Evolutionary conservation across 345 rosid species (phyloP).

Genomic region (Ricinus communis): DNA sequence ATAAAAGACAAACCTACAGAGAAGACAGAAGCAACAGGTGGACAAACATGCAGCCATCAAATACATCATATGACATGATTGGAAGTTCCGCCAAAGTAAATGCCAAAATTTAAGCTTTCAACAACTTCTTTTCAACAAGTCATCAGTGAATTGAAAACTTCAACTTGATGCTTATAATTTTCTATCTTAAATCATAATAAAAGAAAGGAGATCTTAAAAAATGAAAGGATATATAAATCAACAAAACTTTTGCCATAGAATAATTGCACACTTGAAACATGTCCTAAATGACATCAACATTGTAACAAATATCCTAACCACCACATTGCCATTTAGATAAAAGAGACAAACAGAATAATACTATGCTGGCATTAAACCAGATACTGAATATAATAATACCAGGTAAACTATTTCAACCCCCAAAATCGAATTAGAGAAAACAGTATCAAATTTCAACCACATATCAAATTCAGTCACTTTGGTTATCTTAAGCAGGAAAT

Average conservation of each 20-base stretch:
- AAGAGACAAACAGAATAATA: slow-evolving; percentile 2
- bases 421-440: neutral
- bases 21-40: slow-evolving; percentile 31
- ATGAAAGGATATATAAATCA: neutral
- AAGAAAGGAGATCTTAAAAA: neutral
- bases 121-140: neutral
- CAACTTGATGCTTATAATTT: neutral
- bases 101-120: neutral
- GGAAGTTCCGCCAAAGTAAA: neutral
- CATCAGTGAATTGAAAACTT: neutral
- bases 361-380: neutral
- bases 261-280: neutral
- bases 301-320: slow-evolving; percentile 14
- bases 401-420: slow-evolving; percentile 3
- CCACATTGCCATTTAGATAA: slow-evolving; percentile 2
- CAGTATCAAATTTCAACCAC: neutral
- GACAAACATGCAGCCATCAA: slow-evolving; percentile 29
- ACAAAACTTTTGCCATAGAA: neutral
- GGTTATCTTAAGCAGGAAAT: neutral
- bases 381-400: neutral
- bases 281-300: neutral
- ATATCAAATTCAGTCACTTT: slow-evolving; percentile 5
- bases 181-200: neutral
- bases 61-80: neutral
- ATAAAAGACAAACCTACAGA: slow-evolving; percentile 19